These are phyloP conservation scores for Gracilaria domingensis DNA, from an alignment of 23 red algal species.

Conservation along the genomic window DNA sequence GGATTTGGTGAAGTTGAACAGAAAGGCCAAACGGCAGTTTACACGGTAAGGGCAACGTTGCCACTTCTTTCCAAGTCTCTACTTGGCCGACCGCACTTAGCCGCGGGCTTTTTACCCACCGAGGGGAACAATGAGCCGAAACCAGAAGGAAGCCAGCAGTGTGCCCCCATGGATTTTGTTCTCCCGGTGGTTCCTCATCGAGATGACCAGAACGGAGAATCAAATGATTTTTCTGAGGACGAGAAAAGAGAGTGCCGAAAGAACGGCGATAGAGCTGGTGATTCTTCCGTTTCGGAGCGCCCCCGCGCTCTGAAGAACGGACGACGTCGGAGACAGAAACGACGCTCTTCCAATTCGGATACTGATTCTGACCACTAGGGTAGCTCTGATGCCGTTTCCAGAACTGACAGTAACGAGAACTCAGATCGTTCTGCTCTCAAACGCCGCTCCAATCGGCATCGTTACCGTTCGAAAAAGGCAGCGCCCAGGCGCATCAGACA, in stretches of 20 bases:
- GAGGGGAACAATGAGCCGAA: too few species aligned
- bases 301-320: constrained; percentile 5
- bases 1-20: neutral
- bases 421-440: too few species aligned
- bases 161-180: too few species aligned
- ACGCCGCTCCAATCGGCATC: too few species aligned
- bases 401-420: too few species aligned
- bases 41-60: neutral
- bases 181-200: too few species aligned
- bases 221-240: neutral
- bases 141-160: too few species aligned
- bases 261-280: neutral
- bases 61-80: neutral
- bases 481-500: too few species aligned
- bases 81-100: neutral
- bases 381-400: too few species aligned
- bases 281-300: neutral
- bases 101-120: neutral
- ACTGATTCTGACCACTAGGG: too few species aligned
- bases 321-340: constrained; percentile 9
- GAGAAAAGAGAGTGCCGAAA: neutral
- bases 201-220: neutral
- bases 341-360: neutral
- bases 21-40: neutral
- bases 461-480: too few species aligned